Percentiles rank a stretch among this genome's conserved stretches.
phyloP scores from a whole-genome alignment of 192 early-diverging fungal species.

The Umbelopsis sp. region DNA sequence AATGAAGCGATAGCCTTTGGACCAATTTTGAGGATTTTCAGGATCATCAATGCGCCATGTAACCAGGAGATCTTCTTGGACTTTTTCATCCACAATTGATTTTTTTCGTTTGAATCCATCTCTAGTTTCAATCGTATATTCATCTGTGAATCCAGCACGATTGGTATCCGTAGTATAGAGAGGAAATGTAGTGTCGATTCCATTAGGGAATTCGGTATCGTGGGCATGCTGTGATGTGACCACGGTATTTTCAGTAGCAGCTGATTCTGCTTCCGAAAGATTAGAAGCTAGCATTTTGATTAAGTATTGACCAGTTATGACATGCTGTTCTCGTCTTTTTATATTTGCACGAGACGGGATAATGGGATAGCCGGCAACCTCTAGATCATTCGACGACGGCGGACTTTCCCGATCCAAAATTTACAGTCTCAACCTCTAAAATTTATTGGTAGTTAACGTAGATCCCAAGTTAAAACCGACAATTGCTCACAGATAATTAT shows the following conservation, averaged over 20 bases:
- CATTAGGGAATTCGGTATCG: conserved; percentile 9
- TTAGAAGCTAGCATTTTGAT: neutral
- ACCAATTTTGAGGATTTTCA: conserved; percentile 33
- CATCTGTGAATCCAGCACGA: conserved; percentile 1
- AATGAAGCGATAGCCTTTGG: conserved; percentile 19
- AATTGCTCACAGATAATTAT: neutral
- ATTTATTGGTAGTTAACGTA: neutral
- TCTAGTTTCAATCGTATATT: conserved; percentile 10
- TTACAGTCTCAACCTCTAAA: neutral
- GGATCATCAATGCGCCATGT: conserved; percentile 32
- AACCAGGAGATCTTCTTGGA: conserved; percentile 17
- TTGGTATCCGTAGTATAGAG: neutral
- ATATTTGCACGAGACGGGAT: neutral
- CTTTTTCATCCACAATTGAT: conserved; percentile 10
- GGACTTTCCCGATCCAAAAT: neutral
- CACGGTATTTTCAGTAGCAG: neutral
- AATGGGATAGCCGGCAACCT: neutral
- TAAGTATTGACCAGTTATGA: neutral
- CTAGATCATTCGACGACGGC: neutral
- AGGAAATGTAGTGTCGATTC: conserved; percentile 3
- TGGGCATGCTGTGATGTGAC: neutral
- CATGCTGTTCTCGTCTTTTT: neutral
- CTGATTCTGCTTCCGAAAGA: neutral
- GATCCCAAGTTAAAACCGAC: neutral
- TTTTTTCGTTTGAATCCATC: neutral